phyloP scores from a whole-genome alignment of 768 basidiomycete genomes.

The Strobilomyces echinocephalus region DNA sequence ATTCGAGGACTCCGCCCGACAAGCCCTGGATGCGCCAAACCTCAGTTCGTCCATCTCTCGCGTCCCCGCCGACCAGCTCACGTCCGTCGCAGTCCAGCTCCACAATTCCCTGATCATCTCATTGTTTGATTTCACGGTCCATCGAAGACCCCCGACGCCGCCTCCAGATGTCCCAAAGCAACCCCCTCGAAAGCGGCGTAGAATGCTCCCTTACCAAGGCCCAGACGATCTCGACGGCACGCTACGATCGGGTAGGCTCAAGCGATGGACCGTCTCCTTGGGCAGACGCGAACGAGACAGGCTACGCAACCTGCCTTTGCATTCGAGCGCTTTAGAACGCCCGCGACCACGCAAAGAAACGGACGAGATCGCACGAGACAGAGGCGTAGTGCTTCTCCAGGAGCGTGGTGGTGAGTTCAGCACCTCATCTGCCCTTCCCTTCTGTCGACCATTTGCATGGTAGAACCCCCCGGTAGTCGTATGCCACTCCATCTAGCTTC shows the following conservation, averaged over 20 bases:
- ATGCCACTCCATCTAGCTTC: constrained; percentile 71
- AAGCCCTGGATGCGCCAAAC: constrained; percentile 54
- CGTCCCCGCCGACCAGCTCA: constrained; percentile 4
- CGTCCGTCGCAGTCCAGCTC: constrained; percentile 53
- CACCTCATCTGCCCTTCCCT: not conserved
- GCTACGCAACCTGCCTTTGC: constrained; percentile 46
- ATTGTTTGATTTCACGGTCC: constrained; percentile 72
- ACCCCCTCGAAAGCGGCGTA: constrained; percentile 64
- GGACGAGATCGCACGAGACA: constrained; percentile 69
- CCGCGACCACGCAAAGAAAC: constrained; percentile 42
- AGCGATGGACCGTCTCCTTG: constrained; percentile 67
- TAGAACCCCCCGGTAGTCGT: constrained; percentile 69
- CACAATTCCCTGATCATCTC: constrained; percentile 85
- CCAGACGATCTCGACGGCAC: constrained; percentile 52
- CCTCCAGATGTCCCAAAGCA: constrained; percentile 58
- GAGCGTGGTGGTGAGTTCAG: constrained; percentile 57
- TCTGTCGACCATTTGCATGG: not conserved
- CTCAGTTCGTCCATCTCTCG: constrained; percentile 35
- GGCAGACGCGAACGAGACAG: constrained; percentile 75
- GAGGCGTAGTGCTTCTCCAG: constrained; percentile 57
- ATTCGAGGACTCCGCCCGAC: constrained; percentile 68
- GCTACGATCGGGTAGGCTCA: constrained; percentile 60
- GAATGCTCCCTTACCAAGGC: constrained; percentile 67
- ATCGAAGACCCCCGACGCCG: constrained; percentile 63
- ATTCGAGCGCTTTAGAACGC: constrained; percentile 41